Conservation (phyloP, 2,329 filamentous ascomycete genomes). For the Aspergillus sclerotialis region DNA sequence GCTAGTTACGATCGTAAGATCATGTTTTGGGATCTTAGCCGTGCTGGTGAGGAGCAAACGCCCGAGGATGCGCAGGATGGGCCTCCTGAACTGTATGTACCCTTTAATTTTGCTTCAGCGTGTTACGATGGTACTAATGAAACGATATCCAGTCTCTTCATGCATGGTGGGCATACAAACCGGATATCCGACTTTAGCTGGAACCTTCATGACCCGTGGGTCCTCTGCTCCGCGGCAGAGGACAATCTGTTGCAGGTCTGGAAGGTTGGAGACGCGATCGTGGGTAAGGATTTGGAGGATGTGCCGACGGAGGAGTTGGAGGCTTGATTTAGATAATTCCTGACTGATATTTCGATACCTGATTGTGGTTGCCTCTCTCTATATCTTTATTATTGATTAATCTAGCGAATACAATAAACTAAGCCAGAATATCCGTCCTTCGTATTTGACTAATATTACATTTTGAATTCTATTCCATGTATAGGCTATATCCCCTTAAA, state of each 20-base stretch:
- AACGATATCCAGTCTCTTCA: slow-evolving; percentile 72
- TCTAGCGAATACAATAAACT: not conserved
- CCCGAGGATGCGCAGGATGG: slow-evolving; percentile 94
- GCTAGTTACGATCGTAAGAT: slow-evolving; percentile 89
- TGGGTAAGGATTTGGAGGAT: slow-evolving; percentile 68
- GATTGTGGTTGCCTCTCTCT: not conserved
- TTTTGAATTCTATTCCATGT: too few relatives aligned
- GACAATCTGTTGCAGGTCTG: slow-evolving; percentile 96
- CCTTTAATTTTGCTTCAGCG: slow-evolving; percentile 1
- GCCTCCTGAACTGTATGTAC: slow-evolving; percentile 78
- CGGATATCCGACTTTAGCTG: slow-evolving; percentile 94
- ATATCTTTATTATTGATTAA: not conserved
- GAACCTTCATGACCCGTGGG: slow-evolving; percentile 96
- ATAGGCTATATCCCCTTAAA: not conserved
- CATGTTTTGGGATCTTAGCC: slow-evolving; percentile 92
- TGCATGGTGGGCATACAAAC: slow-evolving; percentile 98
- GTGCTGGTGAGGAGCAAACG: slow-evolving; percentile 87
- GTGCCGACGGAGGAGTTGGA: slow-evolving; percentile 72
- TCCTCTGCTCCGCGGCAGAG: slow-evolving; percentile 90
- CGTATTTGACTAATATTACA: too few relatives aligned
- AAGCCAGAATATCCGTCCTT: too few relatives aligned
- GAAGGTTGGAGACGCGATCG: slow-evolving; percentile 77
- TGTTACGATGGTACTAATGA: slow-evolving; percentile 4
- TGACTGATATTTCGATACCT: slow-evolving; percentile 41
- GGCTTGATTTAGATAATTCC: slow-evolving; percentile 23